phyloP scores from a whole-genome alignment of 164 flowering plant genomes.

The Magnolia changhungtana region DNA sequence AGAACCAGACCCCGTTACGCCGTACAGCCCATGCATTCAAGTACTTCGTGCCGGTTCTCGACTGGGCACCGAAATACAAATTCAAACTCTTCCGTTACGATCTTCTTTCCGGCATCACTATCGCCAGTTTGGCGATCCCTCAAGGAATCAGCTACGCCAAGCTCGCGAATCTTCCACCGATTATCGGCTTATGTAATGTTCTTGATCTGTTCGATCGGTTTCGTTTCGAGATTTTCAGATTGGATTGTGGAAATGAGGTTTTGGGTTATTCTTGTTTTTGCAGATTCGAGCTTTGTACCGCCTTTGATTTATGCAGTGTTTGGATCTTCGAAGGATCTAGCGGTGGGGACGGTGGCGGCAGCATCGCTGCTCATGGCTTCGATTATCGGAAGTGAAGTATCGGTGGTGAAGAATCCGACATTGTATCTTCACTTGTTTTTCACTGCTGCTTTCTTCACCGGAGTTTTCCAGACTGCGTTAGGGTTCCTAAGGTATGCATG shows the following conservation, averaged over 20 bases:
- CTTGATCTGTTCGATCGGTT: not conserved
- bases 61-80: conserved; percentile 58
- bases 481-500: conserved; percentile 58
- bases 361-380: conserved; percentile 55
- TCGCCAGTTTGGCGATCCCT: conserved; percentile 73
- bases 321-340: conserved; percentile 74
- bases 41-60: conserved; percentile 62
- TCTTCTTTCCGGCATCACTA: conserved; percentile 64
- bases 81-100: conserved; percentile 37
- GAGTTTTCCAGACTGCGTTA: conserved; percentile 47
- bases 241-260: not conserved
- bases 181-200: conserved; percentile 59
- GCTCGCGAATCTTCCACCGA: conserved; percentile 53
- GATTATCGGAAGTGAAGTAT: conserved; percentile 33
- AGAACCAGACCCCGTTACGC: conserved; percentile 10
- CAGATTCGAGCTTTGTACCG: conserved; percentile 91
- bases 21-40: not conserved
- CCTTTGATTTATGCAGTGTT: conserved; percentile 68
- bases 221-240: not conserved
- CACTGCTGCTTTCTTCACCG: conserved; percentile 73
- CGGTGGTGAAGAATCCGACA: conserved; percentile 29
- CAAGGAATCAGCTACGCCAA: conserved; percentile 81
- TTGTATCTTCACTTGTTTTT: conserved; percentile 57
- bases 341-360: conserved; percentile 80
- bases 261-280: not conserved